A percentile compares a stretch with the other conserved stretches of the same genome.
These are phyloP conservation scores for Amanita exitialis DNA, from an alignment of 768 basidiomycete species.

Conservation along the genomic window DNA sequence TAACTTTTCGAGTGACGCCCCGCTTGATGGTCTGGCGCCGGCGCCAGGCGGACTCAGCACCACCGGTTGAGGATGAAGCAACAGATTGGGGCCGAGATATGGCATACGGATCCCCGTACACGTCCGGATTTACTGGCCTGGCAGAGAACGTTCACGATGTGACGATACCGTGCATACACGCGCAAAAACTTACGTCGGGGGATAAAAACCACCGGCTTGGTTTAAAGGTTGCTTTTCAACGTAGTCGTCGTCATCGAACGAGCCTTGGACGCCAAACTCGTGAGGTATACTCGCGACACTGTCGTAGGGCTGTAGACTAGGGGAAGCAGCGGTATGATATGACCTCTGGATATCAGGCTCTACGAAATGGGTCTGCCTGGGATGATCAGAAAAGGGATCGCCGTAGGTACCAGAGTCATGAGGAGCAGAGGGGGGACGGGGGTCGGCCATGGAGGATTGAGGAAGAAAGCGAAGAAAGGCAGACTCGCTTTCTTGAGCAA, in stretches of 20 bases:
- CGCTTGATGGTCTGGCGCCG: conserved; percentile 88
- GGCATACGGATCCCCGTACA: conserved; percentile 59
- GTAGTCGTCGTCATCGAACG: conserved; percentile 58
- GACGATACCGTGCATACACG: background rate
- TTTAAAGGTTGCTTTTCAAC: conserved; percentile 73
- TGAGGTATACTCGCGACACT: conserved; percentile 47
- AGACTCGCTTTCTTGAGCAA: background rate
- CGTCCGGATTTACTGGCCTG: conserved; percentile 41
- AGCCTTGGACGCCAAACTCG: conserved; percentile 33
- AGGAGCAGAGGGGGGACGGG: conserved; percentile 24
- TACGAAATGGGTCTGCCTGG: conserved; percentile 49
- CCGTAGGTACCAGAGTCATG: conserved; percentile 23
- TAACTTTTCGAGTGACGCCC: conserved; percentile 87
- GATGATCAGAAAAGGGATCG: conserved; percentile 70
- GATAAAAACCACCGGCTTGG: conserved; percentile 60
- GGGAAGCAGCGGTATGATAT: conserved; percentile 23
- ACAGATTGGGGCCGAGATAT: conserved; percentile 37
- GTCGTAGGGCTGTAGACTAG: conserved; percentile 39
- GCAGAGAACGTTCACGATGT: background rate
- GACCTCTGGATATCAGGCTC: conserved; percentile 34
- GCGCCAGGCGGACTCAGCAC: conserved; percentile 51
- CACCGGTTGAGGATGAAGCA: conserved; percentile 44
- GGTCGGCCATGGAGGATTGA: conserved; percentile 26
- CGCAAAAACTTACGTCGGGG: conserved; percentile 47
- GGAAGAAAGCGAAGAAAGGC: conserved; percentile 8